Conservation (phyloP, 805 yeast genomes). For the Metschnikowia peoriensis region DNA sequence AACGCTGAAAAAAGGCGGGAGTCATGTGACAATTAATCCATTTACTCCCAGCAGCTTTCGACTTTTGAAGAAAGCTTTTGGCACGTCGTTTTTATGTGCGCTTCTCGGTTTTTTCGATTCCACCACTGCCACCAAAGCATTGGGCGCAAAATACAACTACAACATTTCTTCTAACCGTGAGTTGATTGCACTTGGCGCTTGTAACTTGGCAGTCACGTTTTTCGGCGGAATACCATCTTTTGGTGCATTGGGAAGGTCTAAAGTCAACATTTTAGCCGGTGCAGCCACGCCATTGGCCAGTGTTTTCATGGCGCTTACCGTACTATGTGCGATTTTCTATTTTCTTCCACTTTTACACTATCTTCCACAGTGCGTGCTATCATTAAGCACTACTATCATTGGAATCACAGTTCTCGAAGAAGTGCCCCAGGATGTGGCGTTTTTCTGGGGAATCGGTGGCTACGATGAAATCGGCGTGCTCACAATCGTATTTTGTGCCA, state of each 20-base stretch:
- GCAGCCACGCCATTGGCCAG: constrained; percentile 41
- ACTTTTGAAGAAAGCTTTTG: constrained; percentile 25
- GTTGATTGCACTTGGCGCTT: constrained; percentile 31
- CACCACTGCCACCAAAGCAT: constrained; percentile 33
- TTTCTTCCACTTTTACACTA: constrained; percentile 26
- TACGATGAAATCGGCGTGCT: constrained; percentile 25
- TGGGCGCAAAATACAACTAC: constrained; percentile 32
- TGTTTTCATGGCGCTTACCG: constrained; percentile 30
- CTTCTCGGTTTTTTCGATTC: constrained; percentile 36
- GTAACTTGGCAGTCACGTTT: constrained; percentile 27
- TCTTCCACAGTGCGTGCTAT: constrained; percentile 34
- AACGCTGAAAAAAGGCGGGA: not conserved
- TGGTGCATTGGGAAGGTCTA: constrained; percentile 39
- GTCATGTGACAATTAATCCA: constrained; percentile 20
- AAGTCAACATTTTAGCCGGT: constrained; percentile 43
- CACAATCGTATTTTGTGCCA: constrained; percentile 22
- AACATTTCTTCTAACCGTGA: constrained; percentile 33
- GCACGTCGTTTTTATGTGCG: constrained; percentile 33
- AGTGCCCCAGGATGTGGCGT: constrained; percentile 46
- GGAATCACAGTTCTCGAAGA: constrained; percentile 53
- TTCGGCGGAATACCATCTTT: constrained; percentile 36
- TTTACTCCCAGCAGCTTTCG: constrained; percentile 18
- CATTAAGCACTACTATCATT: constrained; percentile 34
- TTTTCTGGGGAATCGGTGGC: constrained; percentile 23
- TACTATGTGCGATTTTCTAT: constrained; percentile 24